phyloP scores from a whole-genome alignment of 192 early-diverging fungal genomes.

The Gonapodya prolifera region DNA sequence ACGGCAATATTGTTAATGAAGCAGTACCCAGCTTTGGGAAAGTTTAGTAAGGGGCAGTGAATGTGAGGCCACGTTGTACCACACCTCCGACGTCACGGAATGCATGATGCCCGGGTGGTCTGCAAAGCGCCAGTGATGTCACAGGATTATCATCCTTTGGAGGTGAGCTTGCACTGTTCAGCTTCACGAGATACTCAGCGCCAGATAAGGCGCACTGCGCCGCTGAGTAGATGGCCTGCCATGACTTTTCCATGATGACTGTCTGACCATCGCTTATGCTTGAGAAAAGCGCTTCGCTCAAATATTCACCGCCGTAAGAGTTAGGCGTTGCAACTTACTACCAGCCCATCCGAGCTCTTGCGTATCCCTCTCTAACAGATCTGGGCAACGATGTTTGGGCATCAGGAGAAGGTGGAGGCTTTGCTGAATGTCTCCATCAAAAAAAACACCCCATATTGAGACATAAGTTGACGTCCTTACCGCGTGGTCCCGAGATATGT shows the following conservation, averaged over 20 bases:
- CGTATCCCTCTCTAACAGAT: conserved; percentile 10
- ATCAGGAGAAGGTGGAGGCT: conserved; percentile 41
- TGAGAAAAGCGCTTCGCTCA: not conserved
- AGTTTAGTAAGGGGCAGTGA: no score
- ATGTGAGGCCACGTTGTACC: conserved; percentile 26
- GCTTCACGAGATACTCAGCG: conserved; percentile 30
- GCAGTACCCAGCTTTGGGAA: conserved; percentile 27
- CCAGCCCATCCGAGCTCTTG: conserved; percentile 21
- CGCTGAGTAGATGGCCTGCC: conserved; percentile 43
- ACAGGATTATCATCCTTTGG: conserved; percentile 13
- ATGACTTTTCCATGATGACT: conserved; percentile 21
- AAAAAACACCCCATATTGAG: not conserved
- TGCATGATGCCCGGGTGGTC: conserved; percentile 50
- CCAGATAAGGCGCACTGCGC: conserved; percentile 54
- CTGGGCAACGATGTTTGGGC: conserved; percentile 3
- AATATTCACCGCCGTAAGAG: conserved; percentile 12
- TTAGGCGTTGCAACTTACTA: conserved; percentile 40
- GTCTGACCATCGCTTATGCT: conserved; percentile 16
- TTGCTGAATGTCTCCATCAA: conserved; percentile 20
- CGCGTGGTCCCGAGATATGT: not conserved
- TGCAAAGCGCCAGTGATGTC: conserved; percentile 26
- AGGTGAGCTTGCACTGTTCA: not conserved
- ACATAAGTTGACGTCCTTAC: not conserved
- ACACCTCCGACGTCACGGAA: conserved; percentile 13
- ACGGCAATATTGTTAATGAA: conserved; percentile 40